phyloP scores from a whole-genome alignment of 2,329 filamentous ascomycete genomes.

The Penicillium vulpinum region DNA sequence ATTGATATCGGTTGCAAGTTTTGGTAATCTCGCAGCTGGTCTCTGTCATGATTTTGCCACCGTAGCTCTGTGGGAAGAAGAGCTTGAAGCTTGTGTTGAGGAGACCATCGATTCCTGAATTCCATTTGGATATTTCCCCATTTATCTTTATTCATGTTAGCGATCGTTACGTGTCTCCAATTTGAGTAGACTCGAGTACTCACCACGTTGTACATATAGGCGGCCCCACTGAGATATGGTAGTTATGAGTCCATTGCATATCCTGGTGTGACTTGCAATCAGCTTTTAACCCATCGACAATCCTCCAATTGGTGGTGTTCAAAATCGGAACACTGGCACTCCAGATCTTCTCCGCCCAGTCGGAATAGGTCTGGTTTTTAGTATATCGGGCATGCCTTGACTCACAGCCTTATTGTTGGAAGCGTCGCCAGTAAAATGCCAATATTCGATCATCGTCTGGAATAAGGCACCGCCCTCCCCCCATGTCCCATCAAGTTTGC shows the following conservation, averaged over 20 bases:
- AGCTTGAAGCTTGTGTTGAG: constrained; percentile 47
- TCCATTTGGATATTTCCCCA: constrained; percentile 51
- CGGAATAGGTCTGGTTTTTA: constrained; percentile 12
- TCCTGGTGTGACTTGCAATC: constrained; percentile 52
- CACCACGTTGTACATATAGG: background rate
- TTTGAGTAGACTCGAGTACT: background rate
- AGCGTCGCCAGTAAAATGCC: constrained; percentile 72
- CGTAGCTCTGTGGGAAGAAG: constrained; percentile 52
- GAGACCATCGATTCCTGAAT: constrained; percentile 55
- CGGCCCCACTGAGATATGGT: constrained; percentile 43
- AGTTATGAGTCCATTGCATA: constrained; percentile 57
- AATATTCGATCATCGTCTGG: constrained; percentile 71
- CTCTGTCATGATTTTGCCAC: constrained; percentile 63
- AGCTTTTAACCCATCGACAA: constrained; percentile 41
- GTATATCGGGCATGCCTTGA: constrained; percentile 55
- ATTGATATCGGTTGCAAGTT: constrained; percentile 68
- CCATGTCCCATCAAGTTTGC: constrained; percentile 28
- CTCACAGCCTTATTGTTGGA: constrained; percentile 68
- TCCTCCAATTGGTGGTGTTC: background rate
- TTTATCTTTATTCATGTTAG: constrained; percentile 28
- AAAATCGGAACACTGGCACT: constrained; percentile 6
- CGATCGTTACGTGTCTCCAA: background rate
- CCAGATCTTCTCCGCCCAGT: constrained; percentile 18
- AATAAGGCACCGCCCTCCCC: constrained; percentile 71
- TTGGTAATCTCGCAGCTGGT: constrained; percentile 60